A percentile compares a stretch with the other conserved stretches of the same genome.
These are phyloP conservation scores for Solanum acaule DNA, from an alignment of 257 asterid genomes.

Conservation along the genomic window DNA sequence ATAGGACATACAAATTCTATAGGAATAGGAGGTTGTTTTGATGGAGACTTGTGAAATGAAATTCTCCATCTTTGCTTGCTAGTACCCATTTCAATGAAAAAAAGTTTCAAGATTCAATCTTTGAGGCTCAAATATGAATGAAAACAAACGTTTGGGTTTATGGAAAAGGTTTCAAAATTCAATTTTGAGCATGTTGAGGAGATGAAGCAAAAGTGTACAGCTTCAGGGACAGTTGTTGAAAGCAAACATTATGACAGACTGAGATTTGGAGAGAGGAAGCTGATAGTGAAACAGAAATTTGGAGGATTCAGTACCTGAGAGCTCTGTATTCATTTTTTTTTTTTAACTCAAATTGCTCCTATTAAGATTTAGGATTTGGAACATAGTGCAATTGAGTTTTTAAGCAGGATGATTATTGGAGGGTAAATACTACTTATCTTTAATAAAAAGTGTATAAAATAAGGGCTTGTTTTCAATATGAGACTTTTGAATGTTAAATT, in stretches of 20 bases:
- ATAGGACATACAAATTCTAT: slow-evolving; percentile 68
- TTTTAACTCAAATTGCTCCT: background rate
- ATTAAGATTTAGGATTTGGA: background rate
- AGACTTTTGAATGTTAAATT: background rate
- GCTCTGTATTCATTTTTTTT: background rate
- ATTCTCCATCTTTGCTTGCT: slow-evolving; percentile 65
- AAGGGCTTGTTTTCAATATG: accelerated
- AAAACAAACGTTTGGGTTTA: background rate
- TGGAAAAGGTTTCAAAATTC: background rate
- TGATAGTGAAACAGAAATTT: background rate
- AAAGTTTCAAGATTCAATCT: background rate
- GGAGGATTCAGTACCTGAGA: background rate
- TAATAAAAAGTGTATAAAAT: too few relatives aligned
- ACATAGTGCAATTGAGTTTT: background rate
- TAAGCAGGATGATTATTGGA: background rate
- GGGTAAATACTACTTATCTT: background rate
- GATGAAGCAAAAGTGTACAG: background rate
- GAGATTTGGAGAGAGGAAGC: background rate
- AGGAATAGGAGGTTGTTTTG: slow-evolving; percentile 27
- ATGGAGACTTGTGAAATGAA: slow-evolving; percentile 52
- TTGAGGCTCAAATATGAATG: background rate
- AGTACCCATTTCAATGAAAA: slow-evolving; percentile 19
- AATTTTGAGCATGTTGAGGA: background rate
- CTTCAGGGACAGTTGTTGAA: background rate
- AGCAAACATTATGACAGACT: background rate